Evolutionary conservation across 2,329 filamentous ascomycete species (phyloP).

Genomic region (Lachnellula subtilissima): DNA sequence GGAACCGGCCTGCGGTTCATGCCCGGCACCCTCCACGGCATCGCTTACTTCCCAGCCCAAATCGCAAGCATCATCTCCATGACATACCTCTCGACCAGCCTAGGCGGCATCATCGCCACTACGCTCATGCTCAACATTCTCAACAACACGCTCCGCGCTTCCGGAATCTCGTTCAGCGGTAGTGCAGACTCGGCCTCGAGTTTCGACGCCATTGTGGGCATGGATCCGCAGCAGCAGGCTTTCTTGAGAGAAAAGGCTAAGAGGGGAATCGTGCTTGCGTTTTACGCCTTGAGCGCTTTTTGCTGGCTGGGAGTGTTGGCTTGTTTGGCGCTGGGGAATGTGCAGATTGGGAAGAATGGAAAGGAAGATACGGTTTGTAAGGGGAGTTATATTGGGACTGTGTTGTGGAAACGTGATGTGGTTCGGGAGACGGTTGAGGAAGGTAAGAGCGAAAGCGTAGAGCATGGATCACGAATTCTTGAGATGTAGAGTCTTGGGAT

Average conservation of each 20-base stretch:
- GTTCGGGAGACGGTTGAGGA: too few species aligned
- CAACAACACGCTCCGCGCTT: slow-evolving; percentile 45
- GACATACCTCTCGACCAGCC: slow-evolving; percentile 53
- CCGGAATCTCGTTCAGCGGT: slow-evolving; percentile 22
- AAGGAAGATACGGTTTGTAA: slow-evolving; percentile 12
- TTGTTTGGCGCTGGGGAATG: slow-evolving; percentile 45
- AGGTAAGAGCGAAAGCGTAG: too few species aligned
- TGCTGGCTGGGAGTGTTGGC: slow-evolving; percentile 45
- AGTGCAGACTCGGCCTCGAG: slow-evolving; percentile 26
- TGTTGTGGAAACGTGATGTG: neutral
- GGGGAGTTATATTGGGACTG: slow-evolving; percentile 16
- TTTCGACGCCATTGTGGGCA: slow-evolving; percentile 34
- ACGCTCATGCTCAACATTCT: slow-evolving; percentile 67
- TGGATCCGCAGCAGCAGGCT: slow-evolving; percentile 34
- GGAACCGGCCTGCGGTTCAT: slow-evolving; percentile 63
- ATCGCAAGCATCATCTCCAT: slow-evolving; percentile 57
- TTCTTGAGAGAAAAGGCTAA: slow-evolving; percentile 41
- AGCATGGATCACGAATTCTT: too few species aligned
- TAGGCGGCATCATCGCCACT: slow-evolving; percentile 61
- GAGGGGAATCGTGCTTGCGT: slow-evolving; percentile 61
- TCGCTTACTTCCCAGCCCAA: slow-evolving; percentile 54
- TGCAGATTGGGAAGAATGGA: slow-evolving; percentile 31
- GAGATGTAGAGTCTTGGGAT: too few species aligned
- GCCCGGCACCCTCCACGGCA: slow-evolving; percentile 54
- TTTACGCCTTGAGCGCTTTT: slow-evolving; percentile 56